These are phyloP conservation scores for Rhodosorus marinus DNA, from an alignment of 23 red algal species.

Conservation along the genomic window DNA sequence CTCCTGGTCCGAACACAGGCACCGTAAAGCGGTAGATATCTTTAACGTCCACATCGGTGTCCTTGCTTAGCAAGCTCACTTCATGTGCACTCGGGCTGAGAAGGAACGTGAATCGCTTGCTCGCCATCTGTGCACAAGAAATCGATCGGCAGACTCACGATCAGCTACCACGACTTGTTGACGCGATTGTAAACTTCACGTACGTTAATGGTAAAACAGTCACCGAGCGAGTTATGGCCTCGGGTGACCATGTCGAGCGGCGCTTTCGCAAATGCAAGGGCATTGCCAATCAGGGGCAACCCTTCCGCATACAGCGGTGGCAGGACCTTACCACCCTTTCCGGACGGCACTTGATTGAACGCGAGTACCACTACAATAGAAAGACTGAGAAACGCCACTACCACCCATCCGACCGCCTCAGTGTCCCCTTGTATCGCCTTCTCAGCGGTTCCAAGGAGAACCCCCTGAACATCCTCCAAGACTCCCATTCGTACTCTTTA, in stretches of 20 bases:
- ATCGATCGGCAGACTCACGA: not conserved
- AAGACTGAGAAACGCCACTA: conserved; percentile 10
- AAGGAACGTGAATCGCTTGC: conserved; percentile 75
- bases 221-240: conserved; percentile 48
- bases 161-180: not conserved
- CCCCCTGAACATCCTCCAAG: too few species aligned
- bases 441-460: conserved; percentile 4
- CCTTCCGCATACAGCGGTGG: conserved; percentile 81
- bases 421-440: conserved; percentile 20
- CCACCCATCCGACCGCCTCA: conserved; percentile 40
- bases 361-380: conserved; percentile 13
- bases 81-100: conserved; percentile 69
- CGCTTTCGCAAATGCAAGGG: conserved; percentile 52
- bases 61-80: conserved; percentile 62
- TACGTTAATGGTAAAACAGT: conserved; percentile 83
- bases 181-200: too few species aligned
- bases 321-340: conserved; percentile 6
- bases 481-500: too few species aligned
- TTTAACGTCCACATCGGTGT: conserved; percentile 86
- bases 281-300: conserved; percentile 49
- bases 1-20: conserved; percentile 85
- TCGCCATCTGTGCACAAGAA: conserved; percentile 26
- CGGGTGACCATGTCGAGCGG: conserved; percentile 63
- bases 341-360: conserved; percentile 13
- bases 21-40: conserved; percentile 80